Conservation (phyloP, 192 early-diverging fungal genomes). For the Linnemannia schmuckeri region DNA sequence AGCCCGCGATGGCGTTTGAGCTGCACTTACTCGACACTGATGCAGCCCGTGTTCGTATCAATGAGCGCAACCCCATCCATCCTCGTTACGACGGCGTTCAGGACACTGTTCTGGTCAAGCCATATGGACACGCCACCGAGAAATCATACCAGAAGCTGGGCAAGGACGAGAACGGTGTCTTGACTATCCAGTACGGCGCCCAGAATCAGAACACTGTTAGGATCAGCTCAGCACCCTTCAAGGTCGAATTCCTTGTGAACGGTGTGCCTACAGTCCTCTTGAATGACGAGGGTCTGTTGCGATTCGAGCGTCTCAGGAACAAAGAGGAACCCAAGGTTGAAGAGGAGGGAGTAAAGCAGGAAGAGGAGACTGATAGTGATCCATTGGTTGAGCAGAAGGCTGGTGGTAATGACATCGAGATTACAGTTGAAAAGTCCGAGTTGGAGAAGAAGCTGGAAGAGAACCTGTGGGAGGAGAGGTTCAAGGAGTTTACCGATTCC, state of each 20-base stretch:
- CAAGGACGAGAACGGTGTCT: slow-evolving; percentile 26
- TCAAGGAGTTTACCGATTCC: slow-evolving; percentile 88
- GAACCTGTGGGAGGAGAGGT: slow-evolving; percentile 89
- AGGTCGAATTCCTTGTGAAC: slow-evolving; percentile 69
- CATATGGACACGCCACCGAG: slow-evolving; percentile 28
- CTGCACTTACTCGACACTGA: slow-evolving; percentile 70
- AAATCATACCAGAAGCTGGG: slow-evolving; percentile 18
- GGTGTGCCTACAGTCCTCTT: slow-evolving; percentile 74
- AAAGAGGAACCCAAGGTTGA: slow-evolving; percentile 63
- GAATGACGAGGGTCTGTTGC: slow-evolving; percentile 87
- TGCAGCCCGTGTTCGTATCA: slow-evolving; percentile 69
- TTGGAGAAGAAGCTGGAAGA: slow-evolving; percentile 59
- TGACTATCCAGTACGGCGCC: slow-evolving; percentile 61
- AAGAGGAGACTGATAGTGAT: slow-evolving; percentile 49
- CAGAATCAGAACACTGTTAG: slow-evolving; percentile 58
- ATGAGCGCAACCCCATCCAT: slow-evolving; percentile 74
- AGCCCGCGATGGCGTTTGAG: slow-evolving; percentile 57
- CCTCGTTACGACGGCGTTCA: slow-evolving; percentile 79
- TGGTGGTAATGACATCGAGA: slow-evolving; percentile 58
- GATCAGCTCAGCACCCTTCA: slow-evolving; percentile 70
- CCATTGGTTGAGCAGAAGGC: slow-evolving; percentile 53
- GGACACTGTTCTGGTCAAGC: slow-evolving; percentile 66
- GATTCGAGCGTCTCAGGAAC: slow-evolving; percentile 83
- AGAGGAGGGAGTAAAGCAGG: slow-evolving; percentile 59
- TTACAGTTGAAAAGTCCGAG: slow-evolving; percentile 57